phyloP scores from a whole-genome alignment of 176 grass and related monocot genomes.

The Juncus effusus region DNA sequence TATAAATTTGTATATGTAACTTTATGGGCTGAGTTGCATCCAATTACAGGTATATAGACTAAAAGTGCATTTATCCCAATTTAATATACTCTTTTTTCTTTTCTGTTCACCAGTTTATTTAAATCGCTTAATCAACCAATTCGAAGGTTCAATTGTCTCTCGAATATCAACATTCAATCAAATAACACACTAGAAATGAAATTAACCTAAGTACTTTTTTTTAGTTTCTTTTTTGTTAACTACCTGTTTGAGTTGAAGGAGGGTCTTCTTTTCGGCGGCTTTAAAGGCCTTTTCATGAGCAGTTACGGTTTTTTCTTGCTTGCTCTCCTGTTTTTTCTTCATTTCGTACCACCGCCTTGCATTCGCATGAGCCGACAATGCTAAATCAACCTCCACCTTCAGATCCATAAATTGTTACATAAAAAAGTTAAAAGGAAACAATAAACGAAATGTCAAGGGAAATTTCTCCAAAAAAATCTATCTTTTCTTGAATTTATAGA shows the following conservation, averaged over 20 bases:
- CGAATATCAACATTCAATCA: no score
- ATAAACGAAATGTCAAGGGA: conserved; percentile 11
- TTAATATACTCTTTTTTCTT: no score
- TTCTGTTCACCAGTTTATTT: no score
- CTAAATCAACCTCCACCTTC: conserved; percentile 93
- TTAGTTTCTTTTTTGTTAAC: no score
- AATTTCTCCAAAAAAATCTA: not conserved
- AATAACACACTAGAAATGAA: no score
- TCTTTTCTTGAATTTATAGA: conserved; percentile 9
- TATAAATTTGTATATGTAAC: no score
- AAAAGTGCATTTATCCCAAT: no score
- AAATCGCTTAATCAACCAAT: no score
- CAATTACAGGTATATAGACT: no score
- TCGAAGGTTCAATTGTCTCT: no score
- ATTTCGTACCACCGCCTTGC: conserved; percentile 88
- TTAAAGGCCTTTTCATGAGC: conserved; percentile 97
- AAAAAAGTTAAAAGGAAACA: conserved; percentile 16
- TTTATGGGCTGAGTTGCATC: no score
- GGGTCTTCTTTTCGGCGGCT: conserved; percentile 98
- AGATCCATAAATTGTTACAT: not conserved
- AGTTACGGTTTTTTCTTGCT: conserved; percentile 89
- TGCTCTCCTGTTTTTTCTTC: conserved; percentile 96
- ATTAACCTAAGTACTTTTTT: no score
- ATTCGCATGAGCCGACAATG: conserved; percentile 99
- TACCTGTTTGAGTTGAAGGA: conserved; percentile 92